These are phyloP conservation scores for Lathyrus tuberosus DNA, from an alignment of 306 rosid genomes.

Conservation along the genomic window DNA sequence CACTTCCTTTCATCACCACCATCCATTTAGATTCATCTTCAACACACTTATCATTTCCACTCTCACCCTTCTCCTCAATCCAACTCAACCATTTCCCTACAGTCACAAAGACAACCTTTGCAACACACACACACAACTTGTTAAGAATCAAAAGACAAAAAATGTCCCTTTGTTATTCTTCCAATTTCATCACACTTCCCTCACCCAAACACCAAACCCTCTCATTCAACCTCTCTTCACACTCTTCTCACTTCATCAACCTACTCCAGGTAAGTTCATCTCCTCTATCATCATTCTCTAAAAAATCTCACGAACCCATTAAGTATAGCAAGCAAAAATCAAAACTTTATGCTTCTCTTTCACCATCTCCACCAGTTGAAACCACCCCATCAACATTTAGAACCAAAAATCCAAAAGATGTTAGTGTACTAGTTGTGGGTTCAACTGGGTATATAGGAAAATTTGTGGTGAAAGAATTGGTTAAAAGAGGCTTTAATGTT, in stretches of 20 bases:
- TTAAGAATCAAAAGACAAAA: slow-evolving; percentile 24
- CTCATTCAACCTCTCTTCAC: slow-evolving; percentile 54
- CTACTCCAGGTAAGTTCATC: slow-evolving; percentile 56
- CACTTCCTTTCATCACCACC: slow-evolving; percentile 48
- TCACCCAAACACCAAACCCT: slow-evolving; percentile 51
- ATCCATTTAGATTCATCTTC: slow-evolving; percentile 44
- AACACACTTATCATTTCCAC: slow-evolving; percentile 24
- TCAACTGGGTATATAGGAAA: slow-evolving; percentile 97
- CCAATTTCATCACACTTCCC: slow-evolving; percentile 55
- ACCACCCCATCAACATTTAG: slow-evolving; percentile 58
- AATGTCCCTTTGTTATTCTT: slow-evolving; percentile 70
- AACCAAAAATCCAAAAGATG: slow-evolving; percentile 67
- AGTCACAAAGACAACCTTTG: slow-evolving; percentile 10
- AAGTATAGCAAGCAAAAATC: slow-evolving; percentile 47
- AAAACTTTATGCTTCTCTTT: slow-evolving; percentile 53
- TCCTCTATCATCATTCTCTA: slow-evolving; percentile 37
- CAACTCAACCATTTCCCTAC: background rate
- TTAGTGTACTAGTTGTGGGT: slow-evolving; percentile 79
- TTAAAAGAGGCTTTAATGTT: slow-evolving; percentile 78
- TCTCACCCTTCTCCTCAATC: slow-evolving; percentile 33
- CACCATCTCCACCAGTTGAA: slow-evolving; percentile 50
- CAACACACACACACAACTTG: background rate
- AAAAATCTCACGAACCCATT: slow-evolving; percentile 39
- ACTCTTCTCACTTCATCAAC: slow-evolving; percentile 57
- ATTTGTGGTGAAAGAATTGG: slow-evolving; percentile 80